These are phyloP conservation scores for Coffea eugenioides DNA, from an alignment of 257 asterid genomes.

Conservation along the genomic window DNA sequence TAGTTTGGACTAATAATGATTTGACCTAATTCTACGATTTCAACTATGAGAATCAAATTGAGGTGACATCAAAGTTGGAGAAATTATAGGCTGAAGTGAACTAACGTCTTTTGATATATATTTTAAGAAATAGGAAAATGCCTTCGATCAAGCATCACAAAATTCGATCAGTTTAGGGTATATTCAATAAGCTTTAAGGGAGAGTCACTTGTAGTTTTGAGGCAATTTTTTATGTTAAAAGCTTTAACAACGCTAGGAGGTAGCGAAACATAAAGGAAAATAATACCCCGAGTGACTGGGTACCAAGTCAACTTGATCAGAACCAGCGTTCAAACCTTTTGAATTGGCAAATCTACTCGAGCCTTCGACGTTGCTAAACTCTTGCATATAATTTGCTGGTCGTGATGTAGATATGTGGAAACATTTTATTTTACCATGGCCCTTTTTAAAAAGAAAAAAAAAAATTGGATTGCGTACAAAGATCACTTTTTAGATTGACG, in stretches of 20 bases:
- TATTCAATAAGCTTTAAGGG: too few relatives aligned
- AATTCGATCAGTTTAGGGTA: not conserved
- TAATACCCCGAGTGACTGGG: not conserved
- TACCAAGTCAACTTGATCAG: not conserved
- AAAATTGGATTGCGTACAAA: not conserved
- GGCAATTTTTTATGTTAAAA: not conserved
- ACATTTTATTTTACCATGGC: too few relatives aligned
- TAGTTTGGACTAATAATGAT: not conserved
- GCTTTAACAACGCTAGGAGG: not conserved
- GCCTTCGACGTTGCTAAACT: not conserved
- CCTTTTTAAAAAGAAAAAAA: too few relatives aligned
- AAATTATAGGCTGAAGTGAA: not conserved
- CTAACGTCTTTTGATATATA: not conserved
- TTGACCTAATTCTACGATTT: not conserved
- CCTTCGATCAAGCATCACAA: not conserved
- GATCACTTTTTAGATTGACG: not conserved
- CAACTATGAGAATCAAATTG: not conserved
- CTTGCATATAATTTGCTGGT: not conserved
- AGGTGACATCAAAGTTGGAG: not conserved
- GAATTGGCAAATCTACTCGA: not conserved
- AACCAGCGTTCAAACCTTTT: not conserved
- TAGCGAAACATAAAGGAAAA: too few relatives aligned
- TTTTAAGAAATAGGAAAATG: not conserved
- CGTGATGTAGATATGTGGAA: too few relatives aligned
- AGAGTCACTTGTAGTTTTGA: not conserved